phyloP scores from a whole-genome alignment of 345 rosid genomes.

The Salix caprea region DNA sequence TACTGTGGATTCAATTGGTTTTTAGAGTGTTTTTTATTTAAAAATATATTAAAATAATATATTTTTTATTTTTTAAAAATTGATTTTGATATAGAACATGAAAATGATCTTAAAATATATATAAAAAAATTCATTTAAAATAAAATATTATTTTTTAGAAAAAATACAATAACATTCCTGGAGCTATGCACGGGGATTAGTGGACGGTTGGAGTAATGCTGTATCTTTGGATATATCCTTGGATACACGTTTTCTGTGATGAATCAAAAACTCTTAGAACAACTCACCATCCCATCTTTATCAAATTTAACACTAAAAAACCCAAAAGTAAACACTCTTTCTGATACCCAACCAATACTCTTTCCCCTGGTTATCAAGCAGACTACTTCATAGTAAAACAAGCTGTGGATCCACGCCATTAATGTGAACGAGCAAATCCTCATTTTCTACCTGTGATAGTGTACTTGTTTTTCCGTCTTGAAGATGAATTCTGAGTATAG shows the following conservation, averaged over 20 bases:
- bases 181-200: slow-evolving; percentile 6
- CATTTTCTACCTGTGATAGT: not conserved
- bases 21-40: too few species aligned
- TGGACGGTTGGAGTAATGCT: slow-evolving; percentile 5
- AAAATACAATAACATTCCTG: too few species aligned
- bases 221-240: slow-evolving; percentile 5
- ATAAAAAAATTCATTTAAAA: too few species aligned
- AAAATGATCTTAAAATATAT: too few species aligned
- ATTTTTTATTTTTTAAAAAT: too few species aligned
- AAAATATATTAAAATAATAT: too few species aligned
- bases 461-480: not conserved
- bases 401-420: not conserved
- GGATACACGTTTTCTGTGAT: slow-evolving; percentile 9
- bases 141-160: too few species aligned
- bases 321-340: slow-evolving; percentile 1
- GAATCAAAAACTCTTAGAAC: slow-evolving; percentile 14
- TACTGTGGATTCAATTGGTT: too few species aligned
- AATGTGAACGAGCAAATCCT: too few species aligned
- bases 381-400: not conserved
- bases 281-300: slow-evolving; percentile 8
- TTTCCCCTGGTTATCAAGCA: slow-evolving; percentile 30
- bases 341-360: slow-evolving; percentile 19
- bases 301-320: not conserved
- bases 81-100: too few species aligned
- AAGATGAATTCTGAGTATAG: not conserved